phyloP scores from a whole-genome alignment of 306 rosid species.

The Prunus mume region DNA sequence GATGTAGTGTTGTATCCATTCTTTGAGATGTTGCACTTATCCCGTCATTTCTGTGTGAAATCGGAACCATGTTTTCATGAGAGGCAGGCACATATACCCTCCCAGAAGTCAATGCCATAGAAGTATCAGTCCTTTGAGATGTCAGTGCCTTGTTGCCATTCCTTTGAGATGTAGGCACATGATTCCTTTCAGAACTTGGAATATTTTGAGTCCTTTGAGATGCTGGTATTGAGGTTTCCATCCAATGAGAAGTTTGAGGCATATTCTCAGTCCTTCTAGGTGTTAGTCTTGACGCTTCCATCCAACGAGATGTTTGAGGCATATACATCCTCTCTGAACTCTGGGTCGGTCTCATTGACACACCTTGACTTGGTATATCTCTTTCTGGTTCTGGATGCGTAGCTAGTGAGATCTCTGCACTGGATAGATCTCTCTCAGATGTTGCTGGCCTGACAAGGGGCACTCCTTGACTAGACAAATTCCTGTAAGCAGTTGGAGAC shows the following conservation, averaged over 20 bases:
- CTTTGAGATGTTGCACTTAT: constrained; percentile 22
- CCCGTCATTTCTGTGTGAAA: constrained; percentile 17
- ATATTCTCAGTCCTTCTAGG: not conserved
- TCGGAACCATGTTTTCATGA: constrained; percentile 25
- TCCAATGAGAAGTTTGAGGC: constrained; percentile 43
- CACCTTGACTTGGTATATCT: constrained; percentile 33
- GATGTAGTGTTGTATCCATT: constrained; percentile 20
- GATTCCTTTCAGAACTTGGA: constrained; percentile 37
- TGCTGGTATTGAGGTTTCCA: constrained; percentile 27
- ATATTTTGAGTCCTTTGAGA: constrained; percentile 41
- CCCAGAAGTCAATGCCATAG: constrained; percentile 29
- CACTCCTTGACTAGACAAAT: constrained; percentile 35
- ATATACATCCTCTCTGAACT: constrained; percentile 41
- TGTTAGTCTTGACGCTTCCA: not conserved
- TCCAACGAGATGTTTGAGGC: constrained; percentile 30
- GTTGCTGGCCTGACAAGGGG: constrained; percentile 34
- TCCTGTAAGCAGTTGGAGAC: constrained; percentile 37
- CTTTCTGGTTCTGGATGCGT: constrained; percentile 34
- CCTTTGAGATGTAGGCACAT: constrained; percentile 28
- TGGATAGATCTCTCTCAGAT: constrained; percentile 35
- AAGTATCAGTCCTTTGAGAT: constrained; percentile 29
- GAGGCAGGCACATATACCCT: constrained; percentile 34
- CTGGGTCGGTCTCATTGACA: constrained; percentile 29
- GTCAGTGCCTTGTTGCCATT: constrained; percentile 19
- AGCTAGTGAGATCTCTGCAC: constrained; percentile 42